Base-by-base conservation (phyloP, 371 early-diverging fungal species). In the Lichtheimia ornata region DNA sequence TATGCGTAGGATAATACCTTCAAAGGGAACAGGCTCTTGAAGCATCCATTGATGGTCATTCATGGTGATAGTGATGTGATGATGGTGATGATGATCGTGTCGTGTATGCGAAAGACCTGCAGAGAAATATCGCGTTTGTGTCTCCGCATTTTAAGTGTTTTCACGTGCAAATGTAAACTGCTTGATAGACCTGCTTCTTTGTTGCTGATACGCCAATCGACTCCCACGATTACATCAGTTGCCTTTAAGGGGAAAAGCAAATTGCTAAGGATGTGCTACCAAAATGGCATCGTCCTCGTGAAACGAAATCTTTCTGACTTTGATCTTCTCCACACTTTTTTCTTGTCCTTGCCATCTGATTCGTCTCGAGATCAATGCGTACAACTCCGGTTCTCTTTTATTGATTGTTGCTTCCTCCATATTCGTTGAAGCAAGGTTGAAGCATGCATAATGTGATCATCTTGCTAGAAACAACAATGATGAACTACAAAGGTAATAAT, bases 1-100 rank as follows among this genome's bases (percentile, higher is more conserved):
- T 52, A 2, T n/a, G 5, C 12, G 3, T 20, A 24, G 28, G 18
- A n/a, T 22, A 20, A 65, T 71, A 74, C 79, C 79, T 72, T 79
- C 79, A 60, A 76, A 79, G 42, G 79, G 70, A 28, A 76, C 79
- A 42, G 79, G 79, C 54, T 79, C 79, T 56, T 65, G 69, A 28
- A 79, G 58, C 22, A 25, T n/a, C 42, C 42, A 40, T 45, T 42
- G 24, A 47, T 69, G 73, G 56, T 65, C 62, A 55, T 52, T 55
- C 15, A 64, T 41, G 56, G 52, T 53, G 45, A 51, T 50, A 12
- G 42, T 22, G 22, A 22, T 22, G 22, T 22, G 22, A 22, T 22
- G 22, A 55, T 62, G 30, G 44, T 62, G 25, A 49, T 53, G 54
- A 42, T 52, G 56, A 54, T 43, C 52, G 41, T 62, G 44, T 25